phyloP scores from a whole-genome alignment of 2,329 filamentous ascomycete species.

The Colletotrichum sublineola region DNA sequence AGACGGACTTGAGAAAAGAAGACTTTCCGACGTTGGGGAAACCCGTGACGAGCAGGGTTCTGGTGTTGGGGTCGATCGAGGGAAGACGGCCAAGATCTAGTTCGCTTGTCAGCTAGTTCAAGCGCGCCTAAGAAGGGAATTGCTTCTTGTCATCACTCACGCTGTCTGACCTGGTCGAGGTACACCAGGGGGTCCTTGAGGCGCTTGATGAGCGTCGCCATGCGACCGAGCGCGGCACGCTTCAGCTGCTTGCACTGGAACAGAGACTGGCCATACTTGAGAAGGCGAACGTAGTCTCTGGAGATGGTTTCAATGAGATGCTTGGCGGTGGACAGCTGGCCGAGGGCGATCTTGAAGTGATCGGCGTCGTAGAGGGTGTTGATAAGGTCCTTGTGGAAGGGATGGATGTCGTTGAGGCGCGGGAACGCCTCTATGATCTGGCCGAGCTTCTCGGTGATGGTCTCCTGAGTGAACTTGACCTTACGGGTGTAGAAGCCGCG shows the following conservation, averaged over 20 bases:
- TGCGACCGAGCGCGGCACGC: constrained; percentile 93
- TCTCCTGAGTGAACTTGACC: constrained; percentile 98
- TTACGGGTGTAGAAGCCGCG: constrained; percentile 68
- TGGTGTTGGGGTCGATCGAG: constrained; percentile 97
- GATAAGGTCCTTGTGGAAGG: constrained; percentile 87
- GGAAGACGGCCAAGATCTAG: constrained; percentile 94
- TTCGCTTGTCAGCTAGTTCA: not conserved
- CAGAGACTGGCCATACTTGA: constrained; percentile 93
- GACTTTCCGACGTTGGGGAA: constrained; percentile 99
- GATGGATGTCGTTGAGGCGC: constrained; percentile 92
- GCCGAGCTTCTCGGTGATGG: constrained; percentile 92
- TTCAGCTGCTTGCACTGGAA: constrained; percentile 99
- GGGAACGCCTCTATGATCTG: constrained; percentile 95
- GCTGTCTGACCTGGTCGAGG: constrained; percentile 61
- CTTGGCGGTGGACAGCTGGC: constrained; percentile 95
- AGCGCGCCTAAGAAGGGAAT: not conserved
- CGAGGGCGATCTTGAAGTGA: constrained; percentile 96
- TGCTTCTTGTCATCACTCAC: constrained; percentile 48
- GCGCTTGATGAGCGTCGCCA: constrained; percentile 96
- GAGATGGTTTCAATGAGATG: constrained; percentile 96
- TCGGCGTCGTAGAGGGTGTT: constrained; percentile 99
- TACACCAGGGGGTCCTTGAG: constrained; percentile 83
- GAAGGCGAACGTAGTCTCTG: constrained; percentile 87
- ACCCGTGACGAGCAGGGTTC: constrained; percentile 95
- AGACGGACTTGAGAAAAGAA: constrained; percentile 80